These are phyloP conservation scores for Laetiporus sulphureus DNA, from an alignment of 1,284 basidiomycete species.

Conservation along the genomic window DNA sequence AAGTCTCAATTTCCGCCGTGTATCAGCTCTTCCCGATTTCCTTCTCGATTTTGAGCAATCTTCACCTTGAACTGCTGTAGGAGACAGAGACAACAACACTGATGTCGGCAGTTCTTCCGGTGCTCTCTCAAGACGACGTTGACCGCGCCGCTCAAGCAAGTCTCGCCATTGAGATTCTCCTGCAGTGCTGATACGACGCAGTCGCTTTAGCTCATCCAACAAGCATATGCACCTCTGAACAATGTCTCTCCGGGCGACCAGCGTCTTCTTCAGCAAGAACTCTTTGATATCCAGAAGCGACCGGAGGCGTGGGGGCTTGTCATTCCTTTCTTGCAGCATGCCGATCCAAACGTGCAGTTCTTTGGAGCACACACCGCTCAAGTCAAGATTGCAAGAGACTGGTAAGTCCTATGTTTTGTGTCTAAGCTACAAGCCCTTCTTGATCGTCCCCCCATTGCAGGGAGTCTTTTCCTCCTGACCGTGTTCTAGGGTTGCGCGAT, in stretches of 20 bases:
- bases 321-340: slow-evolving; percentile 60
- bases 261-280: slow-evolving; percentile 59
- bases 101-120: too few species aligned
- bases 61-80: too few species aligned
- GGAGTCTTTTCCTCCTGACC: slow-evolving; percentile 53
- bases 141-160: background rate
- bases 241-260: slow-evolving; percentile 49
- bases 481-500: slow-evolving; percentile 47
- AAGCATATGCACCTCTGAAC: slow-evolving; percentile 49
- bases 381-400: slow-evolving; percentile 86
- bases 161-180: background rate
- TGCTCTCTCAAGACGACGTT: slow-evolving; percentile 2
- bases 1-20: too few species aligned
- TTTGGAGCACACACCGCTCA: slow-evolving; percentile 89
- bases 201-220: slow-evolving; percentile 43
- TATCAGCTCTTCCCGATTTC: too few species aligned
- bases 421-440: background rate
- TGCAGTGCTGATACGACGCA: background rate
- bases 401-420: slow-evolving; percentile 41
- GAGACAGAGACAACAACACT: too few species aligned
- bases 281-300: slow-evolving; percentile 69
- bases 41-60: too few species aligned
- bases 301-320: slow-evolving; percentile 76
- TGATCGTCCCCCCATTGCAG: slow-evolving; percentile 27
- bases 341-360: slow-evolving; percentile 81